phyloP scores from a whole-genome alignment of 2,329 filamentous ascomycete species.

The Talaromyces sp. region DNA sequence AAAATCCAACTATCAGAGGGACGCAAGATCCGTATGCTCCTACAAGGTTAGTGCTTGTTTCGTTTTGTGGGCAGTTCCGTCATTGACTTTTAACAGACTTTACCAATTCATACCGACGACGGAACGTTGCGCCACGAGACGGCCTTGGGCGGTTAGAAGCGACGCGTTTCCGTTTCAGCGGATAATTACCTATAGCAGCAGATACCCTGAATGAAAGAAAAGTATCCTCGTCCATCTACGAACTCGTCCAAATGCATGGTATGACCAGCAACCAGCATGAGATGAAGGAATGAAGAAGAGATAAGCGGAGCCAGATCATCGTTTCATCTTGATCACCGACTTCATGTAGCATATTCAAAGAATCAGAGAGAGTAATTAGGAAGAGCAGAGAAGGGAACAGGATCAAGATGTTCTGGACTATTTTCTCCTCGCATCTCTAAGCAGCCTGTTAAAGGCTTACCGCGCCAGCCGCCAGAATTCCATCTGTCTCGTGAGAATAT shows the following conservation, averaged over 20 bases:
- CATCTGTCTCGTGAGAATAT: not conserved
- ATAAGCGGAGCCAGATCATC: not conserved
- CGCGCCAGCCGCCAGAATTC: not conserved
- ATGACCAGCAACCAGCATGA: not conserved
- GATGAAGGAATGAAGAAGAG: not conserved
- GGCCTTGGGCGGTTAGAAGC: conserved; percentile 84
- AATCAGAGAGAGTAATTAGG: not conserved
- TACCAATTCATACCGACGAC: conserved; percentile 85
- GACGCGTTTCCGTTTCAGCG: conserved; percentile 75
- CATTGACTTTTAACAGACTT: conserved; percentile 59
- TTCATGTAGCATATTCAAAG: not conserved
- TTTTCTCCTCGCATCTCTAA: too few species aligned
- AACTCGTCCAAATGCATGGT: not conserved
- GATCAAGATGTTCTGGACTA: not conserved
- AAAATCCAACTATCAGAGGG: conserved; percentile 66
- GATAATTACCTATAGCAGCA: conserved; percentile 35
- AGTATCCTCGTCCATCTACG: not conserved
- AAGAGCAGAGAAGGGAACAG: not conserved
- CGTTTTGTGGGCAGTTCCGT: not conserved
- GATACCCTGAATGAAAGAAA: conserved; percentile 14
- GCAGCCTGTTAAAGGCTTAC: too few species aligned
- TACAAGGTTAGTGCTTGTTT: conserved; percentile 55
- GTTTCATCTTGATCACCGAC: not conserved
- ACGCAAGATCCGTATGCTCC: conserved; percentile 73
- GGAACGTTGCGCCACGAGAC: conserved; percentile 93